phyloP scores from a whole-genome alignment of 2,329 filamentous ascomycete species.

The Penicillium griseofulvum region DNA sequence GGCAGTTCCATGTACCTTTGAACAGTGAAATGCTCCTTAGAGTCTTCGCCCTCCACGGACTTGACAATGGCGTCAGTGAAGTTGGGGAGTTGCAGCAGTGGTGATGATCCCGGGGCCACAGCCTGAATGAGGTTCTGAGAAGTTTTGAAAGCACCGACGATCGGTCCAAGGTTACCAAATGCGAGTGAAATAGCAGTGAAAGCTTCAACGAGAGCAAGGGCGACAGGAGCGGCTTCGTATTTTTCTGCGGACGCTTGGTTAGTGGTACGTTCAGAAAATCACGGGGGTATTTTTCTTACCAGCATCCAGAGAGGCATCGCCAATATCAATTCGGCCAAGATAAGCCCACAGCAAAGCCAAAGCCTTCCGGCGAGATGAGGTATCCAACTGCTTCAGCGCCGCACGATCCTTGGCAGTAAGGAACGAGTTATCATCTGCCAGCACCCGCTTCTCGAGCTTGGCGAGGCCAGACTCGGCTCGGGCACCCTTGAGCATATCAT shows the following conservation, averaged over 20 bases:
- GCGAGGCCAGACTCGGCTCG: constrained; percentile 77
- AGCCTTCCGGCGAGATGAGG: constrained; percentile 76
- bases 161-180: constrained; percentile 77
- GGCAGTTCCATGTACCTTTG: constrained; percentile 87
- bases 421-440: constrained; percentile 58
- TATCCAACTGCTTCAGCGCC: constrained; percentile 76
- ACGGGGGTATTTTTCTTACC: constrained; percentile 33
- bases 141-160: constrained; percentile 76
- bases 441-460: constrained; percentile 77
- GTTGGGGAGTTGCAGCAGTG: constrained; percentile 86
- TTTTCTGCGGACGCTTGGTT: constrained; percentile 57
- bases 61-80: constrained; percentile 64
- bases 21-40: constrained; percentile 71
- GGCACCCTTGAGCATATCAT: constrained; percentile 69
- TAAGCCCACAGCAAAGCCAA: constrained; percentile 93
- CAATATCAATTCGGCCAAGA: constrained; percentile 80
- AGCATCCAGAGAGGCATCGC: constrained; percentile 71
- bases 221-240: constrained; percentile 83
- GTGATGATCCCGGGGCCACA: constrained; percentile 75
- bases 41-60: constrained; percentile 54
- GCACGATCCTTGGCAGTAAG: constrained; percentile 72
- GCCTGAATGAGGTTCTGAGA: constrained; percentile 90
- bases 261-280: constrained; percentile 10
- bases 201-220: constrained; percentile 78
- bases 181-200: constrained; percentile 85